phyloP scores from a whole-genome alignment of 2,329 filamentous ascomycete species.

The Apiospora kogelbergensis region DNA sequence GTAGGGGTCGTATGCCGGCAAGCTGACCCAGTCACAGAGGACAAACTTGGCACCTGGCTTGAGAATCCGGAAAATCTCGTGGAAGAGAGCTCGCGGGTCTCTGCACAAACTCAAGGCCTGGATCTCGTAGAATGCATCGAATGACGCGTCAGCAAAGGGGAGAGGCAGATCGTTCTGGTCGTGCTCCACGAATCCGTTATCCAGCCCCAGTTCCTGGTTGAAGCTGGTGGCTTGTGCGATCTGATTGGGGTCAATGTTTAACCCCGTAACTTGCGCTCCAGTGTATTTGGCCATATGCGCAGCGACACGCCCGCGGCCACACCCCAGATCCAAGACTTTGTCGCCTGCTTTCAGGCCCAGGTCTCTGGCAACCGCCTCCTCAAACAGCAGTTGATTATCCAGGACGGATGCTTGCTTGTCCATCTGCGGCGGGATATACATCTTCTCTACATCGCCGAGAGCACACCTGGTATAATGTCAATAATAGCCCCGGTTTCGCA shows the following conservation, averaged over 20 bases:
- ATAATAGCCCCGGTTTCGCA: not conserved
- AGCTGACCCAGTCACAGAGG: slow-evolving; percentile 52
- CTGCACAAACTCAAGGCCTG: slow-evolving; percentile 56
- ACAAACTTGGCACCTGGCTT: slow-evolving; percentile 51
- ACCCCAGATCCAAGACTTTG: slow-evolving; percentile 51
- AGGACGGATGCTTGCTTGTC: slow-evolving; percentile 47
- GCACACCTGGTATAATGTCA: slow-evolving; percentile 31
- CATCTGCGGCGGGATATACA: slow-evolving; percentile 57
- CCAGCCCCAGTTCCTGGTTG: slow-evolving; percentile 31
- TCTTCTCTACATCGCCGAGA: slow-evolving; percentile 56
- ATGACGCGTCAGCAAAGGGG: slow-evolving; percentile 47
- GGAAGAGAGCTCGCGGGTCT: slow-evolving; percentile 45
- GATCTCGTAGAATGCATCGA: slow-evolving; percentile 58
- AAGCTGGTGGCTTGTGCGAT: slow-evolving; percentile 31
- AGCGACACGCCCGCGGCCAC: slow-evolving; percentile 52
- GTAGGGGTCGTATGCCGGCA: slow-evolving; percentile 46
- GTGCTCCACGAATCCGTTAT: slow-evolving; percentile 47
- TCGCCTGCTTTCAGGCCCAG: slow-evolving; percentile 45
- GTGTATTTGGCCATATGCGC: slow-evolving; percentile 51
- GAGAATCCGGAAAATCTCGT: slow-evolving; percentile 48
- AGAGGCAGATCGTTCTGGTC: slow-evolving; percentile 53
- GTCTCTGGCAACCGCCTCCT: slow-evolving; percentile 48
- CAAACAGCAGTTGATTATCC: slow-evolving; percentile 54
- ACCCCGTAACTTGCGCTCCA: slow-evolving; percentile 47
- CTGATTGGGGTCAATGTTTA: slow-evolving; percentile 56